These are phyloP conservation scores for Termitomyces bulborhizus DNA, from an alignment of 768 basidiomycete genomes.

Conservation along the genomic window DNA sequence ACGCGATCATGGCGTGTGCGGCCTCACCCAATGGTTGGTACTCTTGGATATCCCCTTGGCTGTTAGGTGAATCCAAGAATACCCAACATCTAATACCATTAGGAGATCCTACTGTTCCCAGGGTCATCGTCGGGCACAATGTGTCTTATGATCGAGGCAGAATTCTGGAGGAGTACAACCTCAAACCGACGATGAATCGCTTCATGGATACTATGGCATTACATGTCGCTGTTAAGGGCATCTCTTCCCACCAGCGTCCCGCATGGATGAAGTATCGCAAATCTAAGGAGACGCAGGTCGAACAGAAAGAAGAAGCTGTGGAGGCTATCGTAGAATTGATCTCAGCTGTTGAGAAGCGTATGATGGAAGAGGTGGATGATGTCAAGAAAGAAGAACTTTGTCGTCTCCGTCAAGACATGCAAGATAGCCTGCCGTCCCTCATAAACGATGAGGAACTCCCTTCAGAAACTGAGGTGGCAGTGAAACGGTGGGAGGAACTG, in stretches of 20 bases:
- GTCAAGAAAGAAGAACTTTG: slow-evolving; percentile 38
- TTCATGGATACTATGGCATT: slow-evolving; percentile 95
- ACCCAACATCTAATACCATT: slow-evolving; percentile 71
- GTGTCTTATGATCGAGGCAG: slow-evolving; percentile 90
- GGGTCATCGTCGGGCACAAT: slow-evolving; percentile 88
- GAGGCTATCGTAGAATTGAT: slow-evolving; percentile 45
- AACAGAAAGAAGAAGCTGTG: slow-evolving; percentile 57
- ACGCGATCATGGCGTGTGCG: slow-evolving; percentile 85
- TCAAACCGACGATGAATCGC: slow-evolving; percentile 61
- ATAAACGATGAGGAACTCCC: slow-evolving; percentile 19
- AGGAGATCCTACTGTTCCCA: slow-evolving; percentile 44
- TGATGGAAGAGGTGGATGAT: slow-evolving; percentile 39
- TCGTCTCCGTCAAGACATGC: slow-evolving; percentile 30
- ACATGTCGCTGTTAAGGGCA: slow-evolving; percentile 90
- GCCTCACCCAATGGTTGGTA: slow-evolving; percentile 87
- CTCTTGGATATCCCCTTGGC: slow-evolving; percentile 93
- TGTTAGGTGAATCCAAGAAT: slow-evolving; percentile 52
- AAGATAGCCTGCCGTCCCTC: slow-evolving; percentile 27
- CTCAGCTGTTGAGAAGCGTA: slow-evolving; percentile 38
- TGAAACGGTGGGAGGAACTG: slow-evolving; percentile 85
- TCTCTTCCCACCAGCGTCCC: slow-evolving; percentile 91
- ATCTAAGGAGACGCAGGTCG: slow-evolving; percentile 46
- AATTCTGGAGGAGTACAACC: slow-evolving; percentile 74
- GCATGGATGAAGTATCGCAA: slow-evolving; percentile 89
- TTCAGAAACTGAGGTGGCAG: slow-evolving; percentile 24